Base-by-base conservation (phyloP, 495 filamentous ascomycete genomes). In the Glarea lozoyensis region DNA sequence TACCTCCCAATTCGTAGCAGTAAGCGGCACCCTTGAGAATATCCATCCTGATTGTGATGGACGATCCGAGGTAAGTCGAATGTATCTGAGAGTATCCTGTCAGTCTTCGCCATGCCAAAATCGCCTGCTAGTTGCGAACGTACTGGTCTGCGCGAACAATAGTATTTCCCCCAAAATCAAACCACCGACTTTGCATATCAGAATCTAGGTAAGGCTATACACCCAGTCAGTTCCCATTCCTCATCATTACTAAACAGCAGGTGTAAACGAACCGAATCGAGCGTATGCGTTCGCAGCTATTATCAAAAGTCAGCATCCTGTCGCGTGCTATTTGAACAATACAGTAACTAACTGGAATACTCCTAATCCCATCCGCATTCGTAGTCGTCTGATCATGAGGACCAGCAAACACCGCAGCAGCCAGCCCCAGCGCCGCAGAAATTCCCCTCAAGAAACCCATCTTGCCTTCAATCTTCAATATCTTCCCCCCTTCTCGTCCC, bases 101-200 rank as follows among this genome's bases (percentile, higher is more conserved):
- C 20, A 10, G 23, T 7, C 27, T 19, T 9, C 16, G 23, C 11
- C 20, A 34, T 23, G 10, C 2, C 11, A 2, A 2, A 6, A 32
- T 16, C 34, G 41, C 33, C 18, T 16, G 9, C 34, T 29, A 15
- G 29, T 15, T 31, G 46, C 20, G 47, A 57, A 32, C 69, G 48
- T 79, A 96, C 82, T 87, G 78, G 62, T 99, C 93, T 49, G 88
- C 84, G 36, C 93, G 82, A 57, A 97, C 72, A 51, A 99, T 78
- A 4, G 92, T 93, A 61, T 95, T 86, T 55, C 89, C 92, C 57
- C 93, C 93, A 76, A 94, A 99, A 68, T 99, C 93, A 63, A 86
- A 99, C 88, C 92, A 99, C 65, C 93, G 84, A 69, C 85, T 94
- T 73, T 94, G 86, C 80, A 97, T 89, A 63, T 99, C 93, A 45